These are phyloP conservation scores for Durusdinium trenchii DNA, from an alignment of 73 alveolate species.

Conservation along the genomic window DNA sequence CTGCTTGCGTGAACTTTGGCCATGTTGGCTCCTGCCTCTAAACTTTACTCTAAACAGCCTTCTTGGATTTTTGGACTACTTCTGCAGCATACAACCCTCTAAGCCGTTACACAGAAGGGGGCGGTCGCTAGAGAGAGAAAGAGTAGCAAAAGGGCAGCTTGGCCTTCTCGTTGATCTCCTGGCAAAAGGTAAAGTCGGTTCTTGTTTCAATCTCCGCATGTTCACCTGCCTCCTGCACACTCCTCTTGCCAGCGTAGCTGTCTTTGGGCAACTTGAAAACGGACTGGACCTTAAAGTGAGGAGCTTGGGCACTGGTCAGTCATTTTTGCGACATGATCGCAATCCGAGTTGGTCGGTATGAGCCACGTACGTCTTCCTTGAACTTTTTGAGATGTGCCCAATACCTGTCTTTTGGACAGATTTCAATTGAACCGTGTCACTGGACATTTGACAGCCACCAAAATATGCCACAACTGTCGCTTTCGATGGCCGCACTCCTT, in stretches of 20 bases:
- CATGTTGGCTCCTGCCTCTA: not conserved
- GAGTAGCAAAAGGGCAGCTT: not conserved
- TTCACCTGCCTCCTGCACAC: slow-evolving; percentile 60
- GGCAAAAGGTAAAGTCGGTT: not conserved
- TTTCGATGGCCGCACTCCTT: not conserved
- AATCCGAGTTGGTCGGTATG: not conserved
- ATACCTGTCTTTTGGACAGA: slow-evolving; percentile 9
- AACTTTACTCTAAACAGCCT: not conserved
- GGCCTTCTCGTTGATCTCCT: slow-evolving; percentile 90
- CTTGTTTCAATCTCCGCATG: not conserved
- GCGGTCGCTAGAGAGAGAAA: not conserved
- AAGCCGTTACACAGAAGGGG: not conserved
- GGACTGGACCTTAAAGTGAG: slow-evolving; percentile 32
- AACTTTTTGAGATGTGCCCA: slow-evolving; percentile 74
- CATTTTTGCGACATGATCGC: not conserved
- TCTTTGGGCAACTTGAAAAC: slow-evolving; percentile 72
- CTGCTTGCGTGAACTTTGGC: not conserved
- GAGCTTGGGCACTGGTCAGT: not conserved
- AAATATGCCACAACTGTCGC: not conserved
- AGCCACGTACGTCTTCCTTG: slow-evolving; percentile 29
- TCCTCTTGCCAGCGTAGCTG: slow-evolving; percentile 77
- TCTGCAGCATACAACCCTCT: not conserved
- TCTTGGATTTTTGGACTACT: not conserved
- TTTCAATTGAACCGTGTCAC: not conserved
- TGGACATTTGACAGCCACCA: not conserved